Evolutionary conservation across 257 asterid species (phyloP), one percentile per base, ranked within the genome.

Genomic region (Gentiana straminea): DNA sequence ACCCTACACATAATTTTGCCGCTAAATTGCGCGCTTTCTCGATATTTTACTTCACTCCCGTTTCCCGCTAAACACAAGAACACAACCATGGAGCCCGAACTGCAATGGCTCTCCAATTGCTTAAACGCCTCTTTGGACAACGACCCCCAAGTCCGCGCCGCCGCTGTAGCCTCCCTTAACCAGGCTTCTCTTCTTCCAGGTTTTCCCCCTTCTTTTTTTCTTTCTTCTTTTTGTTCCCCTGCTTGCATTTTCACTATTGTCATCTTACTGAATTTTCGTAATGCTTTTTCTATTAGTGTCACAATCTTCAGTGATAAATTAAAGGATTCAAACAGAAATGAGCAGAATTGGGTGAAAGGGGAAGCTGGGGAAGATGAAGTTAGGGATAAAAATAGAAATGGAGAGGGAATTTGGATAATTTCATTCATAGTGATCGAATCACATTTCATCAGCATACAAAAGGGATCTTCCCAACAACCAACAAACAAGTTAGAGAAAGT

Each of bases 101-200:
- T 78, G 61, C 82, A 84, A 47, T 92, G 97, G 97, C 75, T 92
- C 45, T 70, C 85, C 69, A 87, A 80, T 66, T 84, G 93, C 73
- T 74, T 92, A 79, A 88, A 75, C 78, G 95, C 98, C 54, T 81
- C 95, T 10, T 86, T 92, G 47, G 94, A 88, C 56, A 79, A 93
- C 71, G 80, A 75, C 71, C 92, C 84, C 34, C 94, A 88, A 62
- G 67, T 78, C 57, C 89, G 98, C 37, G 70, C 86, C 33, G 81
- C 83, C 61, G 98, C 98, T 35, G 98, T 87, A 77, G 62, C 95
- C 64, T 88, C 97, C 35, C 90, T 92, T 11, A 84, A 75, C 24
- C 97, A 87, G 74, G 96, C 94, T n/a, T 73, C 95, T n/a, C 80
- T 79, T 66, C 98, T 83, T 67, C 73, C 95, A 58, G 95, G 96